phyloP scores from a whole-genome alignment of 345 rosid species.

The Cardiospermum halicacabum region DNA sequence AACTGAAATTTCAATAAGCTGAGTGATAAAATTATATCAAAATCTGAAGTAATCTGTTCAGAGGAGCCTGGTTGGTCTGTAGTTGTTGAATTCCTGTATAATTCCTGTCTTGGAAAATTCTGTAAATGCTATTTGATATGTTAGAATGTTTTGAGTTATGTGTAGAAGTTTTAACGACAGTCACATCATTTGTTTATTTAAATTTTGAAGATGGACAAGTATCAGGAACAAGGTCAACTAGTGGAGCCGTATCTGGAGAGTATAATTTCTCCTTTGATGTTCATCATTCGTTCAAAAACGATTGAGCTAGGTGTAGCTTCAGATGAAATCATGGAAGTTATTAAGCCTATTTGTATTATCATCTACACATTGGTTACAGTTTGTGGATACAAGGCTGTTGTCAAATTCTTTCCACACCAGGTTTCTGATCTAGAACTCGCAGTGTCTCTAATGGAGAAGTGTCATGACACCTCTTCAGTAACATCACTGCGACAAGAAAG shows the following conservation, averaged over 20 bases:
- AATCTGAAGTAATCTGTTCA: no score
- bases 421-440: conserved; percentile 93
- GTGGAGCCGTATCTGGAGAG: conserved; percentile 89
- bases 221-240: conserved; percentile 86
- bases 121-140: not conserved
- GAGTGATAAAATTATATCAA: no score
- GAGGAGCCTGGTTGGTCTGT: not conserved
- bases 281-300: conserved; percentile 52
- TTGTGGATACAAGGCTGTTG: conserved; percentile 82
- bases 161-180: no score
- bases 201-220: conserved; percentile 69
- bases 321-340: conserved; percentile 47
- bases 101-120: not conserved
- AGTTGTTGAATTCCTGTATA: not conserved
- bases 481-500: conserved; percentile 81
- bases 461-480: conserved; percentile 53
- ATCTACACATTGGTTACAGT: conserved; percentile 83
- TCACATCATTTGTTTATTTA: no score
- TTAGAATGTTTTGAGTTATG: not conserved
- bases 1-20: no score
- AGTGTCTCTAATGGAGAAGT: conserved; percentile 73
- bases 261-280: conserved; percentile 80
- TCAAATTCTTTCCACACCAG: conserved; percentile 90
- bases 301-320: conserved; percentile 45
- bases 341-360: conserved; percentile 77